Evolutionary conservation across 495 filamentous ascomycete species (phyloP), one percentile per base, ranked within the genome.

Genomic region (Penicillium odoratum): DNA sequence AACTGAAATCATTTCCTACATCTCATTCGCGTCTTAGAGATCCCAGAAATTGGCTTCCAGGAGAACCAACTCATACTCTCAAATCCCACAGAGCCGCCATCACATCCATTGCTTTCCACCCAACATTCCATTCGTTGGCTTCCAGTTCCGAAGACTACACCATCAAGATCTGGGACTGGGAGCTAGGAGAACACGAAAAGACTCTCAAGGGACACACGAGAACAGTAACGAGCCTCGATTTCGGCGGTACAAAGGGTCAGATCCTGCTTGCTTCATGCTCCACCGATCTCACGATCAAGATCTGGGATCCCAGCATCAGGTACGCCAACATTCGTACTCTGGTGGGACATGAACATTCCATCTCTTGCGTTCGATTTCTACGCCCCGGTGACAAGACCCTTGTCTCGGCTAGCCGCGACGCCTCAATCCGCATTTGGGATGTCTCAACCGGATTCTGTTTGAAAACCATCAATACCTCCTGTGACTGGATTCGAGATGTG

Each of bases 161-260:
- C 26, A 82, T 97, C 67, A 97, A 97, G 68, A 91, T 97, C 47
- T 97, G 93, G 93, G 93, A 96, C 67, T 97, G 91, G 90, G 93
- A 97, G 65, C 77, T 94, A 15, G 93, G 93, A 16, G 92, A 97
- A 68, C 78, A 96, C 8, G 93, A 97, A 68, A 74, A 87, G 29
- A 97, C 93, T 0, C 78, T 97, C 31, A 96, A 96, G 66, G 92
- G 92, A 0, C 93, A 97, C 67, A 95, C 90, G 2, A 92, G 89
- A 67, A 82, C 88, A 4, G 91, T 97, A 3, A 67, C 93, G 16
- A 92, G 92, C 64, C 82, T 96, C 47, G 93, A 97, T 64, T 97
- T 87, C 72, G 92, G 93, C 13, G 93, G 92, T 0, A 91, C 90
- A 0, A 80, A 88, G 57, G 89, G 88, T 31, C 87, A 87, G 21